Base-by-base conservation (phyloP, 176 grass and related monocot genomes). In the Phoenix roebelenii region DNA sequence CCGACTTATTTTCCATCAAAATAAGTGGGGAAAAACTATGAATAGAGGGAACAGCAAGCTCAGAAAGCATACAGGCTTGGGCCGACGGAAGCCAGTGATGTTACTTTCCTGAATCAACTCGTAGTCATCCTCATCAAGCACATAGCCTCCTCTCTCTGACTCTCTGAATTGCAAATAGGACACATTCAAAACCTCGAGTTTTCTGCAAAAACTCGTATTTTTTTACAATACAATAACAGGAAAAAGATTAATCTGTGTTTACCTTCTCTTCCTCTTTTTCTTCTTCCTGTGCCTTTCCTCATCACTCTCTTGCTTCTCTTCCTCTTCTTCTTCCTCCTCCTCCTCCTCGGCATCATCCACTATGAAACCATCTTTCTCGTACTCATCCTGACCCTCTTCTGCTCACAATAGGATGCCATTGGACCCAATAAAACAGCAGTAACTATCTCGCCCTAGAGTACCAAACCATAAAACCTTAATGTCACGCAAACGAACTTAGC, bases 41-140 rank as follows among this genome's bases (percentile, higher is more conserved):
- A 54, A 7, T 5, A 60, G 30, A 58, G 18, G n/a, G 3, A 50
- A 32, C 28, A 17, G 39, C 24, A 55, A 60, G 44, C 24, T 48
- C 68, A 54, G 58, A 29, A 52, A 57, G 57, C 82, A 62, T 89
- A 93, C 94, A 55, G 79, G 94, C 58, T 85, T 88, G 16, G 88
- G 88, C 0, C 82, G 79, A 73, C 70, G 75, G 53, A 98, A 83
- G 60, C 91, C 91, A 51, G 79, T 83, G 57, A 85, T 91, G 65
- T 97, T 97, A 63, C 92, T 92, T 57, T 93, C 94, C 75, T 93
- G 78, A 53, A 98, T 84, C 82, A 98, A 79, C 79, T 89, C 75
- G 44, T 98, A 98, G 67, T 98, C 94, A 85, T 98, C 94, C 49
- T 98, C 94, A 70, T 98, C 94, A 49, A 98, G 94, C 56, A 57